Conservation (phyloP, 164 flowering plant species). For the Dillenia turbinata region DNA sequence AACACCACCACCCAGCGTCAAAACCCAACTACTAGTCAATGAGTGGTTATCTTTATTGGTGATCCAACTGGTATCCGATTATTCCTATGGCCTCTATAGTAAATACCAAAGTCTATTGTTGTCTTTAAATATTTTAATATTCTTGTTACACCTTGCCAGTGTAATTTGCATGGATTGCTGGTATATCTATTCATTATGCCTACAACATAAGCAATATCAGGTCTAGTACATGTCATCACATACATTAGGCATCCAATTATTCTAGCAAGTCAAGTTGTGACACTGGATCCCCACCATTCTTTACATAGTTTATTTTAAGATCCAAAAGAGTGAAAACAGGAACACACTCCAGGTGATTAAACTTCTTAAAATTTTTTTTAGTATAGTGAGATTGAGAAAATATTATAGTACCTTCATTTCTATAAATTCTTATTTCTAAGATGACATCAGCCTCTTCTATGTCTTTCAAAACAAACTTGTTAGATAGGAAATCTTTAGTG, state of each 20-base stretch:
- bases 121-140: too few relatives aligned
- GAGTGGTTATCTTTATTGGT: too few relatives aligned
- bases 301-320: neutral
- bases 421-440: neutral
- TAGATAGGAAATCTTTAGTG: neutral
- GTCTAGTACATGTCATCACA: neutral
- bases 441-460: neutral
- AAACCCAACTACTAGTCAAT: too few relatives aligned
- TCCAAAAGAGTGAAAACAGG: neutral
- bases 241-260: neutral
- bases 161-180: too few relatives aligned
- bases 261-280: neutral
- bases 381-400: neutral
- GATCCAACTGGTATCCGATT: too few relatives aligned
- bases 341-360: neutral
- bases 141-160: too few relatives aligned
- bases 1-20: too few relatives aligned
- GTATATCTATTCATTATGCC: too few relatives aligned
- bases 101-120: too few relatives aligned
- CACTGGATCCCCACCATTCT: neutral
- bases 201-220: too few relatives aligned
- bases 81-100: too few relatives aligned
- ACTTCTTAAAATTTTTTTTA: neutral
- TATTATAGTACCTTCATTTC: neutral
- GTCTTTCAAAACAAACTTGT: neutral